Base-by-base conservation (phyloP, 2,329 filamentous ascomycete genomes). In the Pseudogymnoascus sp. region DNA sequence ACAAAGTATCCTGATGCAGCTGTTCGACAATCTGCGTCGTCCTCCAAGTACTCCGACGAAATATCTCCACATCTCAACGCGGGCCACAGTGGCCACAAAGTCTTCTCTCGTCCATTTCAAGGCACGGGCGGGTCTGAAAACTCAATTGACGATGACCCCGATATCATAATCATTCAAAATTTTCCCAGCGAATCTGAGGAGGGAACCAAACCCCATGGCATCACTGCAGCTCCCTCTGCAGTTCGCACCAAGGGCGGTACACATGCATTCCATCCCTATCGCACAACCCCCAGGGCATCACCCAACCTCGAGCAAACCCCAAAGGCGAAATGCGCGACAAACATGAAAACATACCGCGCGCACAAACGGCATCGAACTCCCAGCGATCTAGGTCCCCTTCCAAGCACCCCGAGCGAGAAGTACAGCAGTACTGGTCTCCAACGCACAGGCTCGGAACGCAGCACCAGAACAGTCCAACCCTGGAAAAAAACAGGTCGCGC, bases 351-450 rank as follows among this genome's bases (percentile, higher is more conserved):
- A 61, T 42, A 61, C 21, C 59, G 39, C n/a, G 21, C 36, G n/a
- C 34, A 42, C 59, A 39, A 42, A 26, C 59, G 23, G 26, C 39
- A 61, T 61, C 21, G 34, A 14, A 57, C 29, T 34, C 51, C 51
- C 11, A 34, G 26, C 51, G 10, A 57, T 34, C 39, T 29, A 36
- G 64, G 29, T 31, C 54, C 54, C 64, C 60, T 67, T 63, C 54
- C 63, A 65, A 54, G 40, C 64, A 62, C 34, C 14, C 64, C 29
- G 10, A 31, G 21, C 31, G 42, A 6, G 14, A 65, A 66, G 8
- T 6, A 62, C 62, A 42, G 26, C 29, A 16, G 51, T 57, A 34
- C 29, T 34, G n/a, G 8, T 14, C n/a, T 57, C 26, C 29, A 57
- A 34, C 51, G 26, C n/a, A 63, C 60, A 62, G 36, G 5, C 51